These are phyloP conservation scores for Strigomonas culicis DNA, from an alignment of 208 protist species.

Conservation along the genomic window DNA sequence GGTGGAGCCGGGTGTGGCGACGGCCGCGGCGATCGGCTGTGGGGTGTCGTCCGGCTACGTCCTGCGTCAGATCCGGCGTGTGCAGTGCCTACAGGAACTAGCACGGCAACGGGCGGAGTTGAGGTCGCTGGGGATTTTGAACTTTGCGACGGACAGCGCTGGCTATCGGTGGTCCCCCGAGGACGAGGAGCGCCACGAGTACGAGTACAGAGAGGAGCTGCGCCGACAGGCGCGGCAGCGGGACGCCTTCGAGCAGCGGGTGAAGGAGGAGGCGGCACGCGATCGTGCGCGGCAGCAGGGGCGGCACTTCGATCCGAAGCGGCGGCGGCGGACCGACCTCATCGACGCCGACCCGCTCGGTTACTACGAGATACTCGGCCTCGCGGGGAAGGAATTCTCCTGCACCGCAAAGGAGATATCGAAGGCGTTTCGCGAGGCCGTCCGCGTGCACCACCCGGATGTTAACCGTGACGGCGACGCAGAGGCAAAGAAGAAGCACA, in stretches of 20 bases:
- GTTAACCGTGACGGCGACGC: constrained; percentile 35
- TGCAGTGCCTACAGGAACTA: constrained; percentile 45
- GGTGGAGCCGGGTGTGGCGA: constrained; percentile 60
- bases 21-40: constrained; percentile 45
- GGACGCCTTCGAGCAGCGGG: constrained; percentile 72
- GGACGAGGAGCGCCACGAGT: constrained; percentile 83
- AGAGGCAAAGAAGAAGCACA: constrained; percentile 53
- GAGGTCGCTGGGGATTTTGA: constrained; percentile 68
- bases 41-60: constrained; percentile 32
- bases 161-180: constrained; percentile 83
- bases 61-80: constrained; percentile 22
- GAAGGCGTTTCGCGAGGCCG: constrained; percentile 69
- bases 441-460: constrained; percentile 74
- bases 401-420: constrained; percentile 80
- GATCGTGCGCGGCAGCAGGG: constrained; percentile 48
- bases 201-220: constrained; percentile 89
- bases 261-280: constrained; percentile 78
- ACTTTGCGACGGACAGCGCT: constrained; percentile 69
- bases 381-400: constrained; percentile 70
- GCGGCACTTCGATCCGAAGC: constrained; percentile 56
- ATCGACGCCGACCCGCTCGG: constrained; percentile 79
- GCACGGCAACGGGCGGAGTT: constrained; percentile 56
- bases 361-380: constrained; percentile 81
- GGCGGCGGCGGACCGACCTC: constrained; percentile 73
- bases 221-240: constrained; percentile 58